phyloP scores from a whole-genome alignment of 345 rosid species.

The Ceriops zippeliana region DNA sequence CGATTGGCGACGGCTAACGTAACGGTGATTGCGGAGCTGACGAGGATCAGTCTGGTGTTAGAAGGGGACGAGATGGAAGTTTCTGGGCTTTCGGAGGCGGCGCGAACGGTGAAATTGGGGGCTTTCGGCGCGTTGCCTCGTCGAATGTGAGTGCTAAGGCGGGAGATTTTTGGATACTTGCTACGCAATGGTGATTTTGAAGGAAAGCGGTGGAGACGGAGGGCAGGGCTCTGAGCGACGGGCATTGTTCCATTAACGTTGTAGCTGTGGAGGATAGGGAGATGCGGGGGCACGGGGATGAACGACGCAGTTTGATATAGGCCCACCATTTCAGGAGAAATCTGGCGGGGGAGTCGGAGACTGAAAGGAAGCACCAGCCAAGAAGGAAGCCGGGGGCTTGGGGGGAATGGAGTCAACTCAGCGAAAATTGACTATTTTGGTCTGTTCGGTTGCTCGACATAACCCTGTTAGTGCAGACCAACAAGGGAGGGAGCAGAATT shows the following conservation, averaged over 20 bases:
- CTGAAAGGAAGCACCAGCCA: no score
- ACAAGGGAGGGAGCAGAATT: no score
- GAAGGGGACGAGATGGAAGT: slow-evolving; percentile 4
- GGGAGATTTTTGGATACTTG: slow-evolving; percentile 10
- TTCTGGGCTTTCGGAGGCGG: slow-evolving; percentile 19
- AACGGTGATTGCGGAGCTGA: slow-evolving; percentile 45
- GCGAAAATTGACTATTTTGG: no score
- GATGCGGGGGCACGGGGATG: background rate
- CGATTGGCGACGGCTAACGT: slow-evolving; percentile 71
- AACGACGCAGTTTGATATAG: slow-evolving; percentile 16
- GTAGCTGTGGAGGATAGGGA: background rate
- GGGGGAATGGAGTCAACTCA: no score
- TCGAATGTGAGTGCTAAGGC: background rate
- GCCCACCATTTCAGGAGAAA: slow-evolving; percentile 1
- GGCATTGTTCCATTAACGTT: slow-evolving; percentile 12
- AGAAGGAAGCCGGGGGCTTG: background rate
- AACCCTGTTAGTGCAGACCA: no score
- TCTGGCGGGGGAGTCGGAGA: background rate
- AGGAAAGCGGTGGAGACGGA: background rate
- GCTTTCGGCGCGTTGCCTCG: slow-evolving; percentile 8
- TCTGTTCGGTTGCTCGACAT: no score
- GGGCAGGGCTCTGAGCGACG: background rate
- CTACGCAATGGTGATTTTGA: background rate
- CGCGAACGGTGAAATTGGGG: slow-evolving; percentile 28
- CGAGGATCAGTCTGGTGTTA: slow-evolving; percentile 29